A percentile compares a stretch with the other conserved stretches of the same genome.
Evolutionary conservation across 768 basidiomycete genomes (phyloP).

Genomic region (Rhodotorula paludigena): DNA sequence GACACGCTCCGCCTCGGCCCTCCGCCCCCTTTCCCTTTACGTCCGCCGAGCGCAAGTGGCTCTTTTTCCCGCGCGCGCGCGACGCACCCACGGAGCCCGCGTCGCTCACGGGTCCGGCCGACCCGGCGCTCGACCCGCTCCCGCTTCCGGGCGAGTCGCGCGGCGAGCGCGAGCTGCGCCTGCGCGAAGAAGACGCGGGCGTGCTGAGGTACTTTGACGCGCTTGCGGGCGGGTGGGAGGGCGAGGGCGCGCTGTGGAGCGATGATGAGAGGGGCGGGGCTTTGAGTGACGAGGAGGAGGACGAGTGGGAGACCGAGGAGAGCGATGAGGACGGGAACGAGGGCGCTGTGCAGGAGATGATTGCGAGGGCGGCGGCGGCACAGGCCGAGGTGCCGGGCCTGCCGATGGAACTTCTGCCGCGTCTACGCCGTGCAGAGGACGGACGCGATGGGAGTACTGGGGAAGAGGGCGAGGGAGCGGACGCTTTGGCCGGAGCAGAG

Average conservation of each 20-base stretch:
- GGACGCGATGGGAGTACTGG: too few species aligned
- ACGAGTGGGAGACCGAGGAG: neutral
- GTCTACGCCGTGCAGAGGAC: too few species aligned
- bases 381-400: too few species aligned
- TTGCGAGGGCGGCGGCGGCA: neutral
- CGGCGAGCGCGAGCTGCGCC: neutral
- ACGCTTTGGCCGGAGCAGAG: neutral
- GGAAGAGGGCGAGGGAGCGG: neutral
- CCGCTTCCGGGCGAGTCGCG: neutral
- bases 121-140: neutral
- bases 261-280: neutral
- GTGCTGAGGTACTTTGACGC: slow-evolving; percentile 32
- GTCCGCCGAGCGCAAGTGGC: neutral
- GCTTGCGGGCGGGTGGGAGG: neutral
- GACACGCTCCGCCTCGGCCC: neutral
- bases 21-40: neutral
- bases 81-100: neutral
- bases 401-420: too few species aligned
- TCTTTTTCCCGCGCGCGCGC: neutral
- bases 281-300: neutral
- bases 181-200: slow-evolving; percentile 11
- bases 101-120: neutral
- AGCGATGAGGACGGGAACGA: slow-evolving; percentile 1
- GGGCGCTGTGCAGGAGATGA: neutral
- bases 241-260: slow-evolving; percentile 3